Evolutionary conservation across 164 flowering plant genomes (phyloP), one percentile per base, ranked within the genome.

Genomic region (Amborella trichopoda): DNA sequence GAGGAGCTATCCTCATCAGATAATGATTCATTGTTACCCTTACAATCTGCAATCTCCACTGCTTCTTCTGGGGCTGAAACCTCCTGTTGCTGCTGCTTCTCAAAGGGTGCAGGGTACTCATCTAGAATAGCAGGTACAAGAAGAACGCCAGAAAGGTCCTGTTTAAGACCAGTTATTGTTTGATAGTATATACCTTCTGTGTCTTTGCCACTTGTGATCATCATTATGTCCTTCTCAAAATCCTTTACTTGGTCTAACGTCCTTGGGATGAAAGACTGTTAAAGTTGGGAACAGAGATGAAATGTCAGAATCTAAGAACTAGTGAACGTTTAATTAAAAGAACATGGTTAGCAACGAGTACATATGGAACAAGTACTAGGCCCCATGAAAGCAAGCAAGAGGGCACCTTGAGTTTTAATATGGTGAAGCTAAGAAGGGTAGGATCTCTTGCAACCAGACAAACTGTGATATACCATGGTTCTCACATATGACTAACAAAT

Each of bases 261-360:
- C 70, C 78, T 84, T 18, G 99, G 96, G 52, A 93, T 93, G 51
- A 44, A 93, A 14, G 96, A 66, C 96, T 91, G 67, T 3, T 49
- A 28, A 45, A 17, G 16, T n/a, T n/a, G n/a, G n/a, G n/a, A n/a
- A n/a, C n/a, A n/a, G n/a, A n/a, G n/a, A n/a, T n/a, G n/a, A n/a
- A n/a, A n/a, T n/a, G n/a, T n/a, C n/a, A n/a, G n/a, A n/a, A n/a
- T n/a, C n/a, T n/a, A n/a, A n/a, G n/a, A n/a, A n/a, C n/a, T n/a
- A n/a, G n/a, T n/a, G n/a, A n/a, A n/a, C n/a, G n/a, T n/a, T n/a
- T n/a, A n/a, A n/a, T n/a, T n/a, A n/a, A n/a, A n/a, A n/a, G n/a
- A n/a, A n/a, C n/a, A n/a, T n/a, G n/a, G n/a, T n/a, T n/a, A n/a
- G n/a, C n/a, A n/a, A n/a, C n/a, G n/a, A n/a, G n/a, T n/a, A n/a